Percentiles rank a stretch among this genome's conserved stretches.
phyloP scores from a whole-genome alignment of 83 land plant genomes.

The Picea abies region DNA sequence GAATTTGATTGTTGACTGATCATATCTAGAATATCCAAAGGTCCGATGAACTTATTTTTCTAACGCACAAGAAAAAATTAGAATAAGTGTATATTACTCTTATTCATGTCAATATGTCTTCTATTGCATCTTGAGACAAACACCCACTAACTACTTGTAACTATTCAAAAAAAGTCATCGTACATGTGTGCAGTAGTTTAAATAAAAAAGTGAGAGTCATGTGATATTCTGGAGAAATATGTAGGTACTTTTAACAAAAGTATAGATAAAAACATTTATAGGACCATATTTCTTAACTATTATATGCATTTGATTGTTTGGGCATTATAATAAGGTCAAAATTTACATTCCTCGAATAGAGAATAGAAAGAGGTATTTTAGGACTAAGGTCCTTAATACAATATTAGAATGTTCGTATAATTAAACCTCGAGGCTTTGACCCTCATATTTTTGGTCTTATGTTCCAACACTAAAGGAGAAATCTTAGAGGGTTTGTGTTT shows the following conservation, averaged over 20 bases:
- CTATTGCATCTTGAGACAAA: too few species aligned
- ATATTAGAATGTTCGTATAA: constrained; percentile 27
- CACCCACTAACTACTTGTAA: too few species aligned
- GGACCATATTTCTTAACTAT: constrained; percentile 25
- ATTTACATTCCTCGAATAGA: constrained; percentile 39
- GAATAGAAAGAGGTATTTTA: background rate
- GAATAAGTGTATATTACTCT: too few species aligned
- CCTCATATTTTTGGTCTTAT: constrained; percentile 33
- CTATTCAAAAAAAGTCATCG: too few species aligned
- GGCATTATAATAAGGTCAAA: constrained; percentile 23
- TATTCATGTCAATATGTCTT: too few species aligned
- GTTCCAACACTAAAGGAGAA: constrained; percentile 34
- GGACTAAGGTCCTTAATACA: background rate
- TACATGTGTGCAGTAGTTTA: too few species aligned
- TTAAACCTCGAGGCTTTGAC: constrained; percentile 24
- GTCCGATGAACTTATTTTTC: constrained; percentile 11
- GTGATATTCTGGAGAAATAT: too few species aligned
- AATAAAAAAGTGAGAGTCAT: too few species aligned
- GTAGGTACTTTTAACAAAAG: too few species aligned
- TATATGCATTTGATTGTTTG: constrained; percentile 18
- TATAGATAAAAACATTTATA: constrained; percentile 23
- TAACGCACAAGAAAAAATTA: too few species aligned
- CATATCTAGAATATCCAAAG: constrained; percentile 7
- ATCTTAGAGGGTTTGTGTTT: constrained; percentile 11
- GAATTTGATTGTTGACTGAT: too few species aligned